phyloP scores from a whole-genome alignment of 2,329 filamentous ascomycete genomes.

The Clonostachys rhizophaga region DNA sequence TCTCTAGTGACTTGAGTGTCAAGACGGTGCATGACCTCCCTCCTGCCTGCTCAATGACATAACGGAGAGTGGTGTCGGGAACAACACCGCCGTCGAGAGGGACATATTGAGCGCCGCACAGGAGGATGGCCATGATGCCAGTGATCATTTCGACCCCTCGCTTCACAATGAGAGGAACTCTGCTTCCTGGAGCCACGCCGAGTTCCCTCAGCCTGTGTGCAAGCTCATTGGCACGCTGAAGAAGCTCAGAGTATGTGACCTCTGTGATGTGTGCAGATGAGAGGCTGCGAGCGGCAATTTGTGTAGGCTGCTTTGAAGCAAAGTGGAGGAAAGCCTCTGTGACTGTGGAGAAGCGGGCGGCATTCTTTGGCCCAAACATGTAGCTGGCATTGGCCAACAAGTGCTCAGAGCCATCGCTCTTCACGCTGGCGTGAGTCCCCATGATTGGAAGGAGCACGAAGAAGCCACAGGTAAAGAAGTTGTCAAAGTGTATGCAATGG shows the following conservation, averaged over 20 bases:
- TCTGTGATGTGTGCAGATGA: constrained; percentile 11
- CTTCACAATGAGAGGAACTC: constrained; percentile 40
- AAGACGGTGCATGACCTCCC: constrained; percentile 26
- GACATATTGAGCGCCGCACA: constrained; percentile 46
- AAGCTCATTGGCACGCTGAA: constrained; percentile 23
- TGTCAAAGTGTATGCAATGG: too few species aligned
- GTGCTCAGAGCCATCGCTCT: too few species aligned
- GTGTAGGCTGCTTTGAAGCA: constrained; percentile 25
- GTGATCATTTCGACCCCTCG: constrained; percentile 44
- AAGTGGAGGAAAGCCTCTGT: constrained; percentile 31
- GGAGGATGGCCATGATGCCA: constrained; percentile 42
- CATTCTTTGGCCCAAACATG: constrained; percentile 11
- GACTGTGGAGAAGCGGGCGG: constrained; percentile 25
- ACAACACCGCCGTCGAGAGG: constrained; percentile 44
- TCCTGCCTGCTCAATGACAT: constrained; percentile 29
- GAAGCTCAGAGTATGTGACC: constrained; percentile 28
- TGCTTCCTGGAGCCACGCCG: constrained; percentile 20
- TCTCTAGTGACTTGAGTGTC: constrained; percentile 13
- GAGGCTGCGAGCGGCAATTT: constrained; percentile 30
- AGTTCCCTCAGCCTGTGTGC: constrained; percentile 19
- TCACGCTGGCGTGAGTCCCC: too few species aligned
- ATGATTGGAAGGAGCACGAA: too few species aligned
- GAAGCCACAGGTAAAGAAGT: too few species aligned
- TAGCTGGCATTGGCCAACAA: background rate
- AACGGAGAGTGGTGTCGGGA: constrained; percentile 27